Evolutionary conservation across 352 stramenopile species (phyloP).

Genomic region (Globisporangium mamillatum): DNA sequence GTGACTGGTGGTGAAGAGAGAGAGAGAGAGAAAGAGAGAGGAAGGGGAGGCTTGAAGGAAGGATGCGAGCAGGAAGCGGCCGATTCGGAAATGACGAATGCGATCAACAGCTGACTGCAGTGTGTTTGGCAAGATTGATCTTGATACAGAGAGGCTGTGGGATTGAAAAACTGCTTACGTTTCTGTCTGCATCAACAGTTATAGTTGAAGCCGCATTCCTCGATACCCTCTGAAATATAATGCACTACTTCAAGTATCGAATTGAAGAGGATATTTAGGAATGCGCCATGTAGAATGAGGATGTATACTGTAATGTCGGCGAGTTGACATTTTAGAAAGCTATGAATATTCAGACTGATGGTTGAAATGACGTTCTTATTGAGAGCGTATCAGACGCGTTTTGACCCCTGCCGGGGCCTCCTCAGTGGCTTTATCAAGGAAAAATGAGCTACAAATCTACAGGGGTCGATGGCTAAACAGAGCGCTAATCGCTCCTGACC

Average conservation of each 20-base stretch:
- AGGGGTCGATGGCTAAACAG: too few relatives aligned
- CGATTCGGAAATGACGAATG: slow-evolving; percentile 11
- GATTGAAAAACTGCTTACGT: not conserved
- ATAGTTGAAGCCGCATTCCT: too few relatives aligned
- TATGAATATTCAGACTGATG: not conserved
- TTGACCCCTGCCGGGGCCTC: not conserved
- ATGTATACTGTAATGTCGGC: not conserved
- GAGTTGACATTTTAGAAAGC: not conserved
- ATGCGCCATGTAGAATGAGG: not conserved
- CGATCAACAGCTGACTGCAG: not conserved
- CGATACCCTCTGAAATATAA: too few relatives aligned
- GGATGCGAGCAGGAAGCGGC: slow-evolving; percentile 1
- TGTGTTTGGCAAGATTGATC: not conserved
- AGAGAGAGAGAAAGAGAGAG: not conserved
- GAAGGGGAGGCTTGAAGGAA: not conserved
- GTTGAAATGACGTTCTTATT: not conserved
- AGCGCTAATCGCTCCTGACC: too few relatives aligned
- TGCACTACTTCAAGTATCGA: not conserved
- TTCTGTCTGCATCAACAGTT: slow-evolving; percentile 6
- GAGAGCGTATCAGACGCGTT: not conserved
- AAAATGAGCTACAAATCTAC: not conserved
- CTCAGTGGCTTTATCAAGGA: not conserved
- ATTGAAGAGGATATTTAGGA: not conserved
- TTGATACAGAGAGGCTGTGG: not conserved
- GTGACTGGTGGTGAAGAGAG: not conserved